Evolutionary conservation across 495 filamentous ascomycete species (phyloP).

Genomic region (Thermothielavioides terrestris): DNA sequence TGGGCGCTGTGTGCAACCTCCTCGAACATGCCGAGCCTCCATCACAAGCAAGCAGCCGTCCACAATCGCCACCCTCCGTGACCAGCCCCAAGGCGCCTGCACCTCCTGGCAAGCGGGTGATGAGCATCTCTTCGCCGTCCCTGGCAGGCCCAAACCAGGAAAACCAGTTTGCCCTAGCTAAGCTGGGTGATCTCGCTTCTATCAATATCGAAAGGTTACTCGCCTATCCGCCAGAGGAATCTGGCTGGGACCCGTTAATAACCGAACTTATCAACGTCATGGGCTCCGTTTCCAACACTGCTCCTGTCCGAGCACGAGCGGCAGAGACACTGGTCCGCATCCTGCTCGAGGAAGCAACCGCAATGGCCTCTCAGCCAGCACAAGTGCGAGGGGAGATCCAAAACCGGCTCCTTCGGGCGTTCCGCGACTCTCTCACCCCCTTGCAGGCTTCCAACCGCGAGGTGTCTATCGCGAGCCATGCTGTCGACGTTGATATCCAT

Average conservation of each 20-base stretch:
- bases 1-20: conserved; percentile 63
- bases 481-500: conserved; percentile 72
- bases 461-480: conserved; percentile 43
- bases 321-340: conserved; percentile 68
- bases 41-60: conserved; percentile 25
- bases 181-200: conserved; percentile 64
- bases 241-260: conserved; percentile 68
- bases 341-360: conserved; percentile 53
- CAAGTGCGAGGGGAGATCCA: conserved; percentile 52
- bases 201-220: conserved; percentile 74
- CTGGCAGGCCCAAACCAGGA: conserved; percentile 50
- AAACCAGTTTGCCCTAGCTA: conserved; percentile 72
- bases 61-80: conserved; percentile 29
- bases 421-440: conserved; percentile 48
- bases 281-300: conserved; percentile 43
- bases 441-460: conserved; percentile 37
- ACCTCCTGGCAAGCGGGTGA: conserved; percentile 46
- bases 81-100: conserved; percentile 25
- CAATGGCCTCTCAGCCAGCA: conserved; percentile 39
- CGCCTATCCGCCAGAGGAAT: conserved; percentile 49
- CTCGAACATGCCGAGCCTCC: conserved; percentile 35
- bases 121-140: conserved; percentile 52
- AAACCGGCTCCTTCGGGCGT: conserved; percentile 57
- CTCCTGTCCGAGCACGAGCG: conserved; percentile 59
- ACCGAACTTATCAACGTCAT: conserved; percentile 58